These are phyloP conservation scores for Mycena vitilis DNA, from an alignment of 768 basidiomycete genomes.

Conservation along the genomic window DNA sequence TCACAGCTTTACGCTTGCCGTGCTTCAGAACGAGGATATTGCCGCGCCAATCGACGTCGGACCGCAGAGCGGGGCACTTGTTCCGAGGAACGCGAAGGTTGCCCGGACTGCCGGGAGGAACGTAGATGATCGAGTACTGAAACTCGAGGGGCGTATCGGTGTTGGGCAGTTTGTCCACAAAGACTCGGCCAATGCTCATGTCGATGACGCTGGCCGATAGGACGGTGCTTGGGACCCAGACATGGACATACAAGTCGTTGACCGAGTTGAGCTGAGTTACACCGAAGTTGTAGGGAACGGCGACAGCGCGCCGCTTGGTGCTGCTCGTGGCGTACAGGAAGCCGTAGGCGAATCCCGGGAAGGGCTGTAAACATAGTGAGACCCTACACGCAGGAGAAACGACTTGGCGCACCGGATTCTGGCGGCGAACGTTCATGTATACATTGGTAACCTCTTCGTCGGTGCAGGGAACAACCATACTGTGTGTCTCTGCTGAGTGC, in stretches of 20 bases:
- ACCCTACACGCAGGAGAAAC: too few relatives aligned
- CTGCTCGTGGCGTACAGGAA: background rate
- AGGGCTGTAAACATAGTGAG: background rate
- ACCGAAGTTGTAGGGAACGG: background rate
- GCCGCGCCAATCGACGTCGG: too few relatives aligned
- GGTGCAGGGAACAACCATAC: too few relatives aligned
- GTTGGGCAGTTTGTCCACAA: too few relatives aligned
- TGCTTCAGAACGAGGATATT: too few relatives aligned
- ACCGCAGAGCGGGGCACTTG: background rate
- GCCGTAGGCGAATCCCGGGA: background rate
- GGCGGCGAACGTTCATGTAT: background rate
- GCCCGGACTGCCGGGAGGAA: background rate
- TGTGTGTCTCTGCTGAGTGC: too few relatives aligned
- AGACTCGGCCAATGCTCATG: too few relatives aligned
- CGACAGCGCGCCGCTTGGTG: background rate
- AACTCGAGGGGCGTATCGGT: background rate
- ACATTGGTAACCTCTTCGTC: background rate
- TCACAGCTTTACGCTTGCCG: background rate
- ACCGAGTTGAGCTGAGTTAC: background rate
- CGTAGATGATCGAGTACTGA: background rate
- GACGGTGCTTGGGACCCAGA: too few relatives aligned
- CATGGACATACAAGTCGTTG: background rate
- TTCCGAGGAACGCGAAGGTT: background rate
- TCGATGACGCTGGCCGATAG: too few relatives aligned
- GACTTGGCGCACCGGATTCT: background rate